Base-by-base conservation (phyloP, 441 rosid species). In the Gossypium davidsonii region DNA sequence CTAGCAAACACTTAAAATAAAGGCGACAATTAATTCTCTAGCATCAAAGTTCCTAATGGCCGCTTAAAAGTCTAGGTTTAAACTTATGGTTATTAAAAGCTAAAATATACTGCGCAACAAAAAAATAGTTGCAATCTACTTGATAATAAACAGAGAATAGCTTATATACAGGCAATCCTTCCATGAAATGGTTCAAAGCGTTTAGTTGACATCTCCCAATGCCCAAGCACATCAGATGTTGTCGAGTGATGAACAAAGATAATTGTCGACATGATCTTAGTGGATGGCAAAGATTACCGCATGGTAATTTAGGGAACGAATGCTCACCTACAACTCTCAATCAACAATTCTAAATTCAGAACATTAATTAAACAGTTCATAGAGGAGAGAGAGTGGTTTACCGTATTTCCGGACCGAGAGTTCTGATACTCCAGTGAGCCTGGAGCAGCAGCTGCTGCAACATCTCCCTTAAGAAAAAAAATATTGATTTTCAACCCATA, bases 341-440 rank as follows among this genome's bases (percentile, higher is more conserved):
- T 18, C 15, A 53, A 53, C 62, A 53, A 53, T 34, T 69, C 15
- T 60, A 52, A 28, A 34, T 34, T 53, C 61, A 53, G 62, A 69
- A 31, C 20, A 11, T 2, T 15, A 51, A 52, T 8, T 51, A 28
- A 42, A 28, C 11, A 67, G 52, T 65, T 6, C 11, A 2, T 44
- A 1, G 39, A 6, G 64, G 4, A 25, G 44, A 37, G 2, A 58
- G 20, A 75, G 67, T 46, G 18, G 39, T 23, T 74, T 79, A 88
- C 92, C 81, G 79, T 26, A 71, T 88, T 87, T 69, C 81, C 84
- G 37, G 42, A 67, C 51, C 85, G 88, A 76, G 85, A 70, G 65
- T 68, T 56, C 61, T 66, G 61, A 66, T 83, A 73, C 15, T 87
- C 90, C 11, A 74, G 15, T 58, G 66, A 11, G 61, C 61, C 21